phyloP scores from a whole-genome alignment of 805 yeast genomes.

The Wickerhamiella hasegawae region DNA sequence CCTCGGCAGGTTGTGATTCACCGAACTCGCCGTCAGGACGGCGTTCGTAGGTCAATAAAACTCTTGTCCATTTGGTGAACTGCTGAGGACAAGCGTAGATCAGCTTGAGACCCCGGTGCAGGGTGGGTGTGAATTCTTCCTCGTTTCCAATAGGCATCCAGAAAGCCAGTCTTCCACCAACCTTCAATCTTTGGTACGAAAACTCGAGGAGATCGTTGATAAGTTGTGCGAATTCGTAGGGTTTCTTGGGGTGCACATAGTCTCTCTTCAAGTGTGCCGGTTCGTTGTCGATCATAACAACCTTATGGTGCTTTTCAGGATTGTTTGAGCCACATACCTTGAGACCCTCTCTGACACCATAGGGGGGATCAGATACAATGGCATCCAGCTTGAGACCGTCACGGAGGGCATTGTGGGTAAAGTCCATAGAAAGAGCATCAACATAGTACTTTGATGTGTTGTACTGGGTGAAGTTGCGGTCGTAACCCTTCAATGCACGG shows the following conservation, averaged over 20 bases:
- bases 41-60: constrained; percentile 67
- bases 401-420: constrained; percentile 77
- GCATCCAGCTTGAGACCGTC: constrained; percentile 47
- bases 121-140: constrained; percentile 42
- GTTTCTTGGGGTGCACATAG: constrained; percentile 84
- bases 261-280: constrained; percentile 63
- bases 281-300: constrained; percentile 57
- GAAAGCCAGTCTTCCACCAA: constrained; percentile 70
- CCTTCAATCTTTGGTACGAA: constrained; percentile 53
- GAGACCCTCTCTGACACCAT: constrained; percentile 91
- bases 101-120: constrained; percentile 56
- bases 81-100: constrained; percentile 67
- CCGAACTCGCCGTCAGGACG: constrained; percentile 26
- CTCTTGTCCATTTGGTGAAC: constrained; percentile 85
- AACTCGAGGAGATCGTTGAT: constrained; percentile 64
- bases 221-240: constrained; percentile 62
- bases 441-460: constrained; percentile 38
- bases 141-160: constrained; percentile 98
- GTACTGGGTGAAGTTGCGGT: constrained; percentile 62
- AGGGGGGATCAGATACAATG: constrained; percentile 93
- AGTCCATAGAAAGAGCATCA: constrained; percentile 83
- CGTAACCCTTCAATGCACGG: constrained; percentile 56
- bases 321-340: constrained; percentile 79
- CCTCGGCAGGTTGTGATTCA: constrained; percentile 33
- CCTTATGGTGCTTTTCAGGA: constrained; percentile 54